Evolutionary conservation across 345 rosid genomes (phyloP), one percentile per base, ranked within the genome.

Genomic region (Corchorus olitorius): DNA sequence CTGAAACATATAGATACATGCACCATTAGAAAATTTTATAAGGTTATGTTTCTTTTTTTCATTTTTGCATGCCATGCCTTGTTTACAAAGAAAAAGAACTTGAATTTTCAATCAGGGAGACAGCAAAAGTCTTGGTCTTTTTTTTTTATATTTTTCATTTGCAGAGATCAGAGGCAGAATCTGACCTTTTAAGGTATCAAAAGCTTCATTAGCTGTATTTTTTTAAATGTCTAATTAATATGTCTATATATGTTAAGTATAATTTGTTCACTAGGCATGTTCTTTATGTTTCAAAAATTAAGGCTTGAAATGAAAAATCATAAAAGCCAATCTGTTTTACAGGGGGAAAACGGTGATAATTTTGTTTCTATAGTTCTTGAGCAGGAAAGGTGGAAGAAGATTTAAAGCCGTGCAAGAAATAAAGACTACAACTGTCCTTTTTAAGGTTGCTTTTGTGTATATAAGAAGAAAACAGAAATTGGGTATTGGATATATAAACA

Each of bases 391-490:
- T 35, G 54, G 52, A 22, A 22, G 70, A 37, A 53, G 78, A 75
- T 15, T 65, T 17, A 56, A 20, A 67, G 70, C 41, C 72, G 62
- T 53, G 70, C 78, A 75, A 75, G 78, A 54, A 52, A 75, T 19
- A 56, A 43, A 74, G 45, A 52, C 43, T 52, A 20, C 39, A 54
- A 15, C n/a, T 75, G 72, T 65, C 78, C 19, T 55, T 39, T 34
- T 50, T 17, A 4, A 7, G 48, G 13, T 19, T 54, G 20, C 55
- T 54, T 54, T 54, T 75, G 37, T 37, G 52, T 65, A 65, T 35
- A 41, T 50, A 43, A 16, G 15, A 48, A 49, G 75, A 39, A 50
- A 58, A 76, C 10, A 1, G 58, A 50, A 52, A 20, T 19, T 20
- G 41, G 17, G 49, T 45, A 20, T 27, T 19, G 6, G 6, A 37